Evolutionary conservation across 2,329 filamentous ascomycete genomes (phyloP).

Genomic region (Penicillium sp.): DNA sequence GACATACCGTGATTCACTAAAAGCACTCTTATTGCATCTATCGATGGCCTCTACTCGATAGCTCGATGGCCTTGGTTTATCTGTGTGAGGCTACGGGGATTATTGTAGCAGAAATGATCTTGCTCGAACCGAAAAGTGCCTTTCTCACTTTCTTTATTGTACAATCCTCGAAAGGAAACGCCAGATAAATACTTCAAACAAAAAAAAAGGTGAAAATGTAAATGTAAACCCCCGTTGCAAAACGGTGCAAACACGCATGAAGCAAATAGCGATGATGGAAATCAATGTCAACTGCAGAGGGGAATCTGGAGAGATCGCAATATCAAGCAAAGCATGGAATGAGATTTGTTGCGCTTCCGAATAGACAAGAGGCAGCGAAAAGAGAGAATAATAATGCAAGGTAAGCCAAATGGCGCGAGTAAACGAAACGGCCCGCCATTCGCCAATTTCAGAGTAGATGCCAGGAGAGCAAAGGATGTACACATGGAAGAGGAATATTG

Average conservation of each 20-base stretch:
- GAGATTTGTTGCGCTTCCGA: conserved; percentile 9
- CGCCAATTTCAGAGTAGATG: conserved; percentile 11
- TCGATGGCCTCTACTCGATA: conserved; percentile 1
- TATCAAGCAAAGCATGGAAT: conserved; percentile 15
- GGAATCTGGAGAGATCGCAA: conserved; percentile 22
- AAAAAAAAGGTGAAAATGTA: conserved; percentile 10
- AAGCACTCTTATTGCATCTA: conserved; percentile 25
- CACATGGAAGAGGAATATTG: conserved; percentile 16
- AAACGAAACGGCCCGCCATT: conserved; percentile 11
- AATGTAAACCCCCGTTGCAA: background rate
- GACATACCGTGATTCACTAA: conserved; percentile 20
- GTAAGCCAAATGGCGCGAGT: background rate
- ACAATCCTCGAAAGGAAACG: conserved; percentile 22
- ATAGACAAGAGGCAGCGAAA: background rate
- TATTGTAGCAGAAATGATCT: conserved; percentile 13
- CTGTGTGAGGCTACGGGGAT: conserved; percentile 1
- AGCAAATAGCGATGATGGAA: conserved; percentile 11
- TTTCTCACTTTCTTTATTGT: conserved; percentile 22
- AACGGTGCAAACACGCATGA: background rate
- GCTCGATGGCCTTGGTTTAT: background rate
- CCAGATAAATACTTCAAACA: conserved; percentile 14
- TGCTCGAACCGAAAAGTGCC: conserved; percentile 24
- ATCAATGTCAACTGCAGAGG: conserved; percentile 19
- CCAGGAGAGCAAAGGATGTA: conserved; percentile 15
- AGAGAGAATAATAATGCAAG: background rate